Evolutionary conservation across 2,329 filamentous ascomycete species (phyloP).

Genomic region (Fusarium haematococcum): DNA sequence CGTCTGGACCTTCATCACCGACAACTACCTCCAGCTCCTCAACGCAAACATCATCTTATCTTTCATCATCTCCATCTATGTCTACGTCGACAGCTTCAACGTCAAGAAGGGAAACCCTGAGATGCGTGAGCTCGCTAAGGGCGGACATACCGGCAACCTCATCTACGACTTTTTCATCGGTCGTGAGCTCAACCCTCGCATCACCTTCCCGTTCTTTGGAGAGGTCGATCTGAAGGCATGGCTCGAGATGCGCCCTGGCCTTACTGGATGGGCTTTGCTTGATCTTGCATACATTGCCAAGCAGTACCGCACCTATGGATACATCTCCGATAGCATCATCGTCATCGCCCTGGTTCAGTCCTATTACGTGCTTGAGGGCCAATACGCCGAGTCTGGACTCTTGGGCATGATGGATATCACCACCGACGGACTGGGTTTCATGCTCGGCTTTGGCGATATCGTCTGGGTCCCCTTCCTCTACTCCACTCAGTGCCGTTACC

Average conservation of each 20-base stretch:
- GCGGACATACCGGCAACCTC: constrained; percentile 82
- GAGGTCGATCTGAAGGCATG: constrained; percentile 90
- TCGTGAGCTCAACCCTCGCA: constrained; percentile 90
- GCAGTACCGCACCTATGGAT: constrained; percentile 85
- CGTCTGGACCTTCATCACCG: constrained; percentile 89
- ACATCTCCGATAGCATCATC: constrained; percentile 84
- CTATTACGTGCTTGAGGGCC: constrained; percentile 84
- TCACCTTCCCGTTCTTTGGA: constrained; percentile 80
- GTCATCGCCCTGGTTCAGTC: constrained; percentile 80
- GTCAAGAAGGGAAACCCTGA: constrained; percentile 78
- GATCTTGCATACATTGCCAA: constrained; percentile 85
- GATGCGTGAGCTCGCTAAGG: constrained; percentile 80
- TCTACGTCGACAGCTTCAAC: constrained; percentile 82
- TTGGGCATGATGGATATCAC: constrained; percentile 93
- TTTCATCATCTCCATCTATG: constrained; percentile 75
- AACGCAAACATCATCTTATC: constrained; percentile 84
- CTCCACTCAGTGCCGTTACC: constrained; percentile 83
- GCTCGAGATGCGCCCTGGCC: constrained; percentile 86
- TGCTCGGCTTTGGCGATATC: constrained; percentile 90
- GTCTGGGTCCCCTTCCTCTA: constrained; percentile 93
- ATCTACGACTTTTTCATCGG: constrained; percentile 97
- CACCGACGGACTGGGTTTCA: constrained; percentile 90
- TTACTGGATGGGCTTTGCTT: constrained; percentile 86
- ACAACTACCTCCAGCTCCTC: constrained; percentile 87
- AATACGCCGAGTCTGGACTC: constrained; percentile 87